A percentile compares a stretch with the other conserved stretches of the same genome.
Conservation (phyloP, 202 grass and related monocot genomes). For the Digitaria exilis region DNA sequence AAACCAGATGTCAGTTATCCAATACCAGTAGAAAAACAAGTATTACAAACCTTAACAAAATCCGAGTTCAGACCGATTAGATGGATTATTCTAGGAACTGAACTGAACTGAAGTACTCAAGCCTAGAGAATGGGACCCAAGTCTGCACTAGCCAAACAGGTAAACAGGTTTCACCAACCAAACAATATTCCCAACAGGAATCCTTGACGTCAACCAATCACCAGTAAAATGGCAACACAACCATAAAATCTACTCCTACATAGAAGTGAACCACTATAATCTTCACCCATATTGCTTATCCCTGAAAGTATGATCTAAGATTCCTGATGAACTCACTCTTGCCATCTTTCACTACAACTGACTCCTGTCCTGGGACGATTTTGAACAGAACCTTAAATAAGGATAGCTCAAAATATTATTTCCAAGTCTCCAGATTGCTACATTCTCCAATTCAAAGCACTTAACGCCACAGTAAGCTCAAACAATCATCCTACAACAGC, state of each 20-base stretch:
- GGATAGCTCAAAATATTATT: not conserved
- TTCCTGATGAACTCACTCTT: not conserved
- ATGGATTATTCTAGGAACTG: not conserved
- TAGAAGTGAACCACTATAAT: not conserved
- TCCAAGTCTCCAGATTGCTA: not conserved
- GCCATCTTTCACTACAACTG: not conserved
- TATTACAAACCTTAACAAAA: not conserved
- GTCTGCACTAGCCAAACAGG: not conserved
- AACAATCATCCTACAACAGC: not conserved
- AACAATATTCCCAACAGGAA: not conserved
- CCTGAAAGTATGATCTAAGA: not conserved
- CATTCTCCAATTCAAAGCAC: not conserved
- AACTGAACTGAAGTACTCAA: no score
- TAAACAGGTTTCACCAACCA: not conserved
- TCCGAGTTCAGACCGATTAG: not conserved
- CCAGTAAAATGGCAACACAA: not conserved
- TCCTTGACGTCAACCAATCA: not conserved
- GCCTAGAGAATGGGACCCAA: not conserved
- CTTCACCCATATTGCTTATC: not conserved
- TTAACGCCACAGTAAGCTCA: not conserved
- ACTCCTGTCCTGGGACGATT: not conserved
- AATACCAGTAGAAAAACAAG: not conserved
- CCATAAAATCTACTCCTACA: not conserved
- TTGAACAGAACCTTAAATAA: not conserved
- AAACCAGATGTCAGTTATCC: not conserved